phyloP scores from a whole-genome alignment of 495 filamentous ascomycete species.

The Aspergillus funiculosus region DNA sequence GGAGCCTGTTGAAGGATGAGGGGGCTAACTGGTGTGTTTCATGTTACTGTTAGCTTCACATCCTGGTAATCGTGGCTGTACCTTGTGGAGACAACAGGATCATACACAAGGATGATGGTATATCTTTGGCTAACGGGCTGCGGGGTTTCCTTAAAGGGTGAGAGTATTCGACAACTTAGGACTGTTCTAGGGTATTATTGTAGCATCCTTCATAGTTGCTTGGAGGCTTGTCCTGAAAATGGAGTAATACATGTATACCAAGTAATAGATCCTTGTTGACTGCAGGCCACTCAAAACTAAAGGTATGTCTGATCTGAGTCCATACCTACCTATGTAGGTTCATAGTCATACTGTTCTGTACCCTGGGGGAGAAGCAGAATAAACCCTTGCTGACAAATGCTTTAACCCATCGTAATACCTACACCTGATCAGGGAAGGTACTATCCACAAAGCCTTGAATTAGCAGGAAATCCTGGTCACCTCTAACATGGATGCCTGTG shows the following conservation, averaged over 20 bases:
- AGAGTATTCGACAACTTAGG: too few species aligned
- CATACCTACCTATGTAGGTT: too few species aligned
- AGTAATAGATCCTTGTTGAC: too few species aligned
- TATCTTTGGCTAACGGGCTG: constrained; percentile 26
- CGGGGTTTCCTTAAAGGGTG: constrained; percentile 21
- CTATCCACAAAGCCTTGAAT: too few species aligned
- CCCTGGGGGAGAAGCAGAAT: too few species aligned
- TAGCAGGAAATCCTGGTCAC: constrained; percentile 22
- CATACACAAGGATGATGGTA: constrained; percentile 30
- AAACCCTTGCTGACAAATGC: constrained; percentile 6
- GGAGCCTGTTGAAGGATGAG: background rate
- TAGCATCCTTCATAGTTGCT: background rate
- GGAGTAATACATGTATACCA: too few species aligned
- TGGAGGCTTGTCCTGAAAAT: too few species aligned
- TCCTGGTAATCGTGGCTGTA: constrained; percentile 26
- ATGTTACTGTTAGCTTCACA: constrained; percentile 28
- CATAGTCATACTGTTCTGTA: too few species aligned
- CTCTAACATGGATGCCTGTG: constrained; percentile 33
- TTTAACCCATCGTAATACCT: constrained; percentile 1
- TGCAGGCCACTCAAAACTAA: too few species aligned
- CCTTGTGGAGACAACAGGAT: constrained; percentile 30
- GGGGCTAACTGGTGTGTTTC: constrained; percentile 29
- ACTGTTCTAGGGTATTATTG: background rate
- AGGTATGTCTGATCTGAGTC: too few species aligned
- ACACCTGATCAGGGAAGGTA: constrained; percentile 18